A percentile compares a stretch with the other conserved stretches of the same genome.
These are phyloP conservation scores for Cymodocea nodosa DNA, from an alignment of 116 monocot species.

Conservation along the genomic window DNA sequence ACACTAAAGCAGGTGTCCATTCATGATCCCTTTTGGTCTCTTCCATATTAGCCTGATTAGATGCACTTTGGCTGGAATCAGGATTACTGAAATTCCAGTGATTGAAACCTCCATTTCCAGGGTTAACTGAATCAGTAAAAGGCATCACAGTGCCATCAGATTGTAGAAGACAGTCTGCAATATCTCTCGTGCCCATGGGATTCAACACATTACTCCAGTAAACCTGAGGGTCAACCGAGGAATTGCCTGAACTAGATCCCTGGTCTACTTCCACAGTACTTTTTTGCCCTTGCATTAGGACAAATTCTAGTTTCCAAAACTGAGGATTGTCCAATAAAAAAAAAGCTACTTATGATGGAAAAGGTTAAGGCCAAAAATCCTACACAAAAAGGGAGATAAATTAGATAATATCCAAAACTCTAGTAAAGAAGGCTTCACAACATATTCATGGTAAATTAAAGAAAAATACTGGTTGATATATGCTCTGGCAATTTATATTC, in stretches of 20 bases:
- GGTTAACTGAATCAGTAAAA: conserved; percentile 13
- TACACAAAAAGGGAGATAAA: too few relatives aligned
- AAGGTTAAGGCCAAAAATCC: background rate
- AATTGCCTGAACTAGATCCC: conserved; percentile 17
- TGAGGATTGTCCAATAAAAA: background rate
- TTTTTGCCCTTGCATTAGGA: conserved; percentile 20
- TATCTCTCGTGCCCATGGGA: conserved; percentile 21
- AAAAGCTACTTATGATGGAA: background rate
- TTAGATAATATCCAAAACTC: too few relatives aligned
- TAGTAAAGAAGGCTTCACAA: too few relatives aligned
- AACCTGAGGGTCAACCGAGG: conserved; percentile 13
- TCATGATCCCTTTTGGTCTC: conserved; percentile 30
- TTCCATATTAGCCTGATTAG: conserved; percentile 19
- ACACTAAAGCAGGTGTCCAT: conserved; percentile 19
- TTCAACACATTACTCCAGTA: conserved; percentile 23
- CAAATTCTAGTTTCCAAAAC: background rate
- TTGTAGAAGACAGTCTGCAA: conserved; percentile 21
- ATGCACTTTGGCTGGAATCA: conserved; percentile 15
- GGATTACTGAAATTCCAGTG: conserved; percentile 34
- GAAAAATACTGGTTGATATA: too few relatives aligned
- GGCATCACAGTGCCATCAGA: conserved; percentile 10
- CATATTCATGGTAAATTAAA: too few relatives aligned
- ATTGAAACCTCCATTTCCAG: conserved; percentile 25
- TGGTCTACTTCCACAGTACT: conserved; percentile 15
- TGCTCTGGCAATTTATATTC: too few relatives aligned